These are phyloP conservation scores for Penicillium roqueforti DNA, from an alignment of 495 filamentous ascomycete species.

Conservation along the genomic window DNA sequence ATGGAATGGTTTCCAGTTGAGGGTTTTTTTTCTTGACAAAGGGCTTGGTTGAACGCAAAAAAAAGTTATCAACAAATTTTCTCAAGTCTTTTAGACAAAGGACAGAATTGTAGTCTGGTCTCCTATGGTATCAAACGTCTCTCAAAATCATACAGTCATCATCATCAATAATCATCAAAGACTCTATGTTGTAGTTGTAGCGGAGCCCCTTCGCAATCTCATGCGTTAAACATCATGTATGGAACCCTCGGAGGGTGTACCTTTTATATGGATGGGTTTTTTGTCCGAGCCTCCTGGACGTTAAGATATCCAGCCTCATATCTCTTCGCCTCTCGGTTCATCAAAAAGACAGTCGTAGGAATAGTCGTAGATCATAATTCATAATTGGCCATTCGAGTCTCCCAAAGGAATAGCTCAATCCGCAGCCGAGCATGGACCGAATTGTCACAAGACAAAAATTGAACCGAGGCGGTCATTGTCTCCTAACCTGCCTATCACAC, in stretches of 20 bases:
- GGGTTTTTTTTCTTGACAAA: background rate
- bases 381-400: background rate
- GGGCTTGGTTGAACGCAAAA: background rate
- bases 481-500: background rate
- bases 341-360: background rate
- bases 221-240: background rate
- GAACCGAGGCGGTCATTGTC: background rate
- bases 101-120: background rate
- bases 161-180: conserved; percentile 16
- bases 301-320: background rate
- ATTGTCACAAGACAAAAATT: background rate
- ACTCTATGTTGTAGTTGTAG: conserved; percentile 1
- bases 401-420: background rate
- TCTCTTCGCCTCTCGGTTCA: background rate
- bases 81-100: background rate
- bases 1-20: background rate
- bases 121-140: conserved; percentile 5
- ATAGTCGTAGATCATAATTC: background rate
- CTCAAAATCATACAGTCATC: conserved; percentile 6
- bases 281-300: background rate
- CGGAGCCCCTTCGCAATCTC: background rate
- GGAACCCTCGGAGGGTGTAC: background rate
- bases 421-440: background rate
- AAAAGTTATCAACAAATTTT: background rate
- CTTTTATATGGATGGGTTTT: background rate